Base-by-base conservation (phyloP, 768 basidiomycete species). In the Russula compacta region DNA sequence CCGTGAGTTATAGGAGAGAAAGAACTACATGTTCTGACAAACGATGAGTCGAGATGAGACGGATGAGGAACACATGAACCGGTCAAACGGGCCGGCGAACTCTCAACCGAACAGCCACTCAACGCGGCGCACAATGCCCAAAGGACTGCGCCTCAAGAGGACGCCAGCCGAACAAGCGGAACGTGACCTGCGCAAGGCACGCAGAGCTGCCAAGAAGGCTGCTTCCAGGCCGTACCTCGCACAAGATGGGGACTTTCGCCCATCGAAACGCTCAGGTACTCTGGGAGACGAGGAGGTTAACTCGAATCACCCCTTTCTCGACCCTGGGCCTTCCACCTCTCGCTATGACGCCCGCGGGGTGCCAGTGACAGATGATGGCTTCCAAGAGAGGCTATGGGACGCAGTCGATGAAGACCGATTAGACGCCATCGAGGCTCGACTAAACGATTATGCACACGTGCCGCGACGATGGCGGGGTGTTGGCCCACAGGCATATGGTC, bases 391-490 rank as follows among this genome's bases (percentile, higher is more conserved):
- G 74, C 77, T 92, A 76, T 82, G 82, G 66, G 82, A 79, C 48
- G 87, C 86, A 10, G 75, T 87, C 67, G 87, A 90, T 35, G 89
- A 92, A 62, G 84, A 86, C 60, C 76, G 83, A 44, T 69, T 89
- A 36, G 85, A 87, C 61, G 76, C 76, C 3, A 68, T 90, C 43
- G 80, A 87, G 69, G 76, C 84, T 4, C 78, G 74, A 40, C 74
- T 91, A 65, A 89, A 86, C 64, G 79, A 81, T 49, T 88, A 83
- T 70, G 78, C 79, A 2, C 88, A 89, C 71, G 75, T 92, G 3
- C 92, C 91, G 5, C 77, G 81, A 65, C 79, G 89, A 43, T 92
- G 89, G 87, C 72, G 78, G 43, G 69, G 74, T 57, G 67, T 58
- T 75, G 78, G 64, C 73, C 73, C 33, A 72, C 76, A 66, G 73